A percentile compares a stretch with the other conserved stretches of the same genome.
phyloP scores from a whole-genome alignment of 1,284 basidiomycete genomes.

The Naganishia sp. region DNA sequence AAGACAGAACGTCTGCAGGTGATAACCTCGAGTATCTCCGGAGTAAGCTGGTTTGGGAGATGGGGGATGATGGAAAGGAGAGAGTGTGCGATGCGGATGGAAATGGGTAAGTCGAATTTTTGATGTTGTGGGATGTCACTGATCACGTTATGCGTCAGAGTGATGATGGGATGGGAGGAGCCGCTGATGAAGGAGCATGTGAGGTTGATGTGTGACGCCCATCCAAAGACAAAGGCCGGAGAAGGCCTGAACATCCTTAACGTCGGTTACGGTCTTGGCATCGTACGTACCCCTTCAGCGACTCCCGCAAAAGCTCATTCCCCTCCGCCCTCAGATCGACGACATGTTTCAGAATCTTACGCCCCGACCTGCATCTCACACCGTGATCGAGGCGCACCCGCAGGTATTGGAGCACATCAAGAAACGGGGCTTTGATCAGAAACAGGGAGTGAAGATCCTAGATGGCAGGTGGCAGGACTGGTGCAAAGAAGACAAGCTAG shows the following conservation, averaged over 20 bases:
- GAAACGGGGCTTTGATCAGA: constrained; percentile 72
- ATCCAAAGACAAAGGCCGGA: constrained; percentile 55
- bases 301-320: neutral
- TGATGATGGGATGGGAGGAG: constrained; percentile 97
- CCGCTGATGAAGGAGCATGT: constrained; percentile 63
- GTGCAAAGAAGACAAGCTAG: constrained; percentile 56
- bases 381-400: constrained; percentile 93
- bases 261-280: constrained; percentile 91
- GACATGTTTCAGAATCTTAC: constrained; percentile 13
- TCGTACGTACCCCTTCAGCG: constrained; percentile 61
- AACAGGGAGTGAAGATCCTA: constrained; percentile 75
- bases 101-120: constrained; percentile 61
- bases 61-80: constrained; percentile 74
- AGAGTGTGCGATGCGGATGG: constrained; percentile 61
- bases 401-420: constrained; percentile 82
- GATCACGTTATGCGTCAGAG: constrained; percentile 48
- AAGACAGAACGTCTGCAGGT: constrained; percentile 68
- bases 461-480: constrained; percentile 92
- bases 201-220: constrained; percentile 60
- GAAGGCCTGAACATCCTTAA: constrained; percentile 74
- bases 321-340: constrained; percentile 3
- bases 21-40: constrained; percentile 75
- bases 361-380: constrained; percentile 58
- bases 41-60: constrained; percentile 69
- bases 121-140: constrained; percentile 41